These are phyloP conservation scores for Ogataea hybrid DNA, from an alignment of 1,139 yeast genomes.

Conservation along the genomic window DNA sequence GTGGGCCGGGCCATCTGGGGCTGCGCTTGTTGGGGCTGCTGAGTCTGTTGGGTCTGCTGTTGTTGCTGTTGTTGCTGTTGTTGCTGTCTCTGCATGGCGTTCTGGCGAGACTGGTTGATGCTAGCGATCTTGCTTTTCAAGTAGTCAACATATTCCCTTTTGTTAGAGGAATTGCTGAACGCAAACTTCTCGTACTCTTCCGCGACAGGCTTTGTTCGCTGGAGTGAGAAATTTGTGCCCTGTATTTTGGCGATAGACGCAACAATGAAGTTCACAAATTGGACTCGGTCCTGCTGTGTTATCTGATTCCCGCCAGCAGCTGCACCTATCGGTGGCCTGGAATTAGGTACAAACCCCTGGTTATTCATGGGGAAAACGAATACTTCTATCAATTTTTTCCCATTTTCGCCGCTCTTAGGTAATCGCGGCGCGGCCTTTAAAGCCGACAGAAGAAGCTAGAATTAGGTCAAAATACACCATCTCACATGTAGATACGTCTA, in stretches of 20 bases:
- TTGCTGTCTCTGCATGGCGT: conserved; percentile 26
- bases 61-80: conserved; percentile 15
- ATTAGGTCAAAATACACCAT: not conserved
- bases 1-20: conserved; percentile 22
- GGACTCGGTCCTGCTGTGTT: conserved; percentile 29
- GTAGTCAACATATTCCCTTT: conserved; percentile 31
- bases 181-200: conserved; percentile 34
- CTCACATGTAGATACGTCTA: not conserved
- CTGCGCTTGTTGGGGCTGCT: conserved; percentile 13
- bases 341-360: conserved; percentile 10
- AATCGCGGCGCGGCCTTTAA: conserved; percentile 1
- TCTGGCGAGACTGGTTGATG: conserved; percentile 29
- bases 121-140: conserved; percentile 29
- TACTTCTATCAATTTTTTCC: conserved; percentile 8
- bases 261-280: conserved; percentile 31
- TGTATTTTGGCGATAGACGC: conserved; percentile 32
- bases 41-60: conserved; percentile 16
- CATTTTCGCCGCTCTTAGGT: conserved; percentile 4
- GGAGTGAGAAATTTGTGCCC: conserved; percentile 28
- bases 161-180: conserved; percentile 27
- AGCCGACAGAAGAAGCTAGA: not conserved
- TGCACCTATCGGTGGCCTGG: conserved; percentile 3
- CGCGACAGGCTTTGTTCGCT: conserved; percentile 31
- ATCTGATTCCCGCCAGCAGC: conserved; percentile 14
- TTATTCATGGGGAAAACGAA: conserved; percentile 9